These are phyloP conservation scores for Barnettozyma sucrosica DNA, from an alignment of 805 yeast genomes.

Conservation along the genomic window DNA sequence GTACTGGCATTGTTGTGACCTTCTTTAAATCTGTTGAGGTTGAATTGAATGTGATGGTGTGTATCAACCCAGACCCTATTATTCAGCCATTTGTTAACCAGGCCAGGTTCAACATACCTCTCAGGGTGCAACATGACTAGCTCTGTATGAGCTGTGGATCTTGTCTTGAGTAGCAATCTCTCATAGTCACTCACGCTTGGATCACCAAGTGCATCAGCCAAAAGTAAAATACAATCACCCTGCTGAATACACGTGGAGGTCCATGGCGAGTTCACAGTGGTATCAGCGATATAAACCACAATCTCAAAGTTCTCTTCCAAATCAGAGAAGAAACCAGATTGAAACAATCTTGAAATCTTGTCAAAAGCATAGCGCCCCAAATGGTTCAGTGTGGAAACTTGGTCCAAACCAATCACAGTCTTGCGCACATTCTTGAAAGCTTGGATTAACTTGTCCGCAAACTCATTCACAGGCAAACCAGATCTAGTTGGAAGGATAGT, in stretches of 20 bases:
- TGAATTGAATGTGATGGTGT: slow-evolving; percentile 88
- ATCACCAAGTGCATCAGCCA: slow-evolving; percentile 76
- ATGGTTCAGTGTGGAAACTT: slow-evolving; percentile 70
- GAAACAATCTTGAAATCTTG: slow-evolving; percentile 74
- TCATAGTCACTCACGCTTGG: slow-evolving; percentile 85
- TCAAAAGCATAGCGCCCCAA: slow-evolving; percentile 92
- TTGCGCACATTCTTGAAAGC: slow-evolving; percentile 71
- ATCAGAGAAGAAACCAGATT: slow-evolving; percentile 85
- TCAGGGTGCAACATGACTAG: slow-evolving; percentile 81
- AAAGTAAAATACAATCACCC: slow-evolving; percentile 86
- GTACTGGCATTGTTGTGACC: background rate
- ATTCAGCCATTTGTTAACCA: slow-evolving; percentile 80
- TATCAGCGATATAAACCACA: slow-evolving; percentile 86
- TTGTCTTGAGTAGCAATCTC: slow-evolving; percentile 61
- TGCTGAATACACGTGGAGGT: slow-evolving; percentile 88
- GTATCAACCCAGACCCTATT: slow-evolving; percentile 86
- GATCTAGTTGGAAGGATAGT: slow-evolving; percentile 74
- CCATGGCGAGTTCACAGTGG: slow-evolving; percentile 81
- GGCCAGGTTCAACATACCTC: slow-evolving; percentile 75
- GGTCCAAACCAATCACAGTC: slow-evolving; percentile 74
- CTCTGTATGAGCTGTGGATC: slow-evolving; percentile 84
- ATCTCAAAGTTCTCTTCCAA: slow-evolving; percentile 85
- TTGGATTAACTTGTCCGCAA: slow-evolving; percentile 66
- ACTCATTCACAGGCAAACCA: slow-evolving; percentile 83
- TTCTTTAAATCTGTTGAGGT: slow-evolving; percentile 17